Base-by-base conservation (phyloP, 495 filamentous ascomycete species). In the Penicillium ucsense region DNA sequence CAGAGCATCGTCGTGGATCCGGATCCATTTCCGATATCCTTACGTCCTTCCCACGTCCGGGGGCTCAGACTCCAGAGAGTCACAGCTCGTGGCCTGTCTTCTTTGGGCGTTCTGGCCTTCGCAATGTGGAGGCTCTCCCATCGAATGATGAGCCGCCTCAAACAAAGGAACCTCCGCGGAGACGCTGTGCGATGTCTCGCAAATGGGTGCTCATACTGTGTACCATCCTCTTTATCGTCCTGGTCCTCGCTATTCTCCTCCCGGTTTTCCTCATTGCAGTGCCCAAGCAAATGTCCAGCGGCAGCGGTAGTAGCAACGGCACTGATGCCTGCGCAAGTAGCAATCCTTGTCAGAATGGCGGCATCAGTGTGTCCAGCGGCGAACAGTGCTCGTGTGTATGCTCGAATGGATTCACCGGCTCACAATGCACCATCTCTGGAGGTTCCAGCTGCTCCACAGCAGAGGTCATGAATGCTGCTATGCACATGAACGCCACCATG, bases 21-120 rank as follows among this genome's bases (percentile, higher is more conserved):
- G 78, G 77, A 65, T 77, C 89, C 54, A 73, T 98, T 38, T 90
- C 88, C 10, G 89, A 94, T 57, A 95, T 96, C 60, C 74, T 98
- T 5, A 85, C 86, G 8, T 86, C 89, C 9, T 98, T 98, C 49
- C 92, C 92, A 8, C 85, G 89, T 8, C 89, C 92, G 4, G 80
- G 78, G 4, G 71, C 81, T 5, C 72, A 73, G 6, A 81, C 75
- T 5, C 80, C 78, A 12, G 75, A 62, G 27, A 58, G 49, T 38
- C 65, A 54, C 31, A 55, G 60, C 9, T 69, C 68, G 30, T 74
- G 71, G 71, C 67, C 70, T 0, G 41, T 67, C 1, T 67, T 68
- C 54, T 70, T 70, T 47, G 50, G 58, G 12, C 55, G 60, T 28
- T 69, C 68, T 3, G 64, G 58, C 34, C 54, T 67, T 11, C 62